phyloP scores from a whole-genome alignment of 2,329 filamentous ascomycete genomes.

The Fusarium fracticaudum region DNA sequence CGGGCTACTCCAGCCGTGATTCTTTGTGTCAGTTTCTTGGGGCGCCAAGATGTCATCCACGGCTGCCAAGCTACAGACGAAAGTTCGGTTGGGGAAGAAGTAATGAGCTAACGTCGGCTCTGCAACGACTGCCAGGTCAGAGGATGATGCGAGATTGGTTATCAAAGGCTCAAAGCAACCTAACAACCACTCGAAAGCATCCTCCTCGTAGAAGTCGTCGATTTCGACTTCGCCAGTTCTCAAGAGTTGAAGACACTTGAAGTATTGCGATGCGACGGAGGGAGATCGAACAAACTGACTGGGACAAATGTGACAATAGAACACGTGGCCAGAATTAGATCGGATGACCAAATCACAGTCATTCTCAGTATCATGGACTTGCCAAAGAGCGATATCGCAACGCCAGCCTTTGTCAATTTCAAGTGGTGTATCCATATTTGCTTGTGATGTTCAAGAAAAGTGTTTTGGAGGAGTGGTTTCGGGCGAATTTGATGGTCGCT shows the following conservation, averaged over 20 bases:
- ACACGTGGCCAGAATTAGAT: background rate
- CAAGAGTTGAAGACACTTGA: rapidly evolving
- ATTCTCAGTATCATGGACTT: background rate
- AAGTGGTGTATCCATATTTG: rapidly evolving
- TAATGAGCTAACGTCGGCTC: background rate
- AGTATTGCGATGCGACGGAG: rapidly evolving
- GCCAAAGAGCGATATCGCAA: background rate
- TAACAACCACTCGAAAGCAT: background rate
- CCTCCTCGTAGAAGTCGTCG: background rate
- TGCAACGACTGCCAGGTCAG: rapidly evolving
- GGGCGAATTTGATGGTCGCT: background rate
- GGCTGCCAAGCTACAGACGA: rapidly evolving
- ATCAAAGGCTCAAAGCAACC: background rate
- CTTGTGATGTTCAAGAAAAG: background rate
- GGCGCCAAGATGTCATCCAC: background rate
- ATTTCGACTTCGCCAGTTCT: background rate
- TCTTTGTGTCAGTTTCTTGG: rapidly evolving
- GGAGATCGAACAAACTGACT: background rate
- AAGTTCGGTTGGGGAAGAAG: background rate
- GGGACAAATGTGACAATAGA: background rate
- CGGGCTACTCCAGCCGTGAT: background rate
- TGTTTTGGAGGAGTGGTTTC: rapidly evolving
- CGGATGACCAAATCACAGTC: background rate
- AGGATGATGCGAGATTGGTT: background rate
- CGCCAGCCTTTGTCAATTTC: background rate